Percentiles rank a stretch among this genome's conserved stretches.
Evolutionary conservation across 177 flowering plant species (phyloP).

Genomic region (Telopea speciosissima): DNA sequence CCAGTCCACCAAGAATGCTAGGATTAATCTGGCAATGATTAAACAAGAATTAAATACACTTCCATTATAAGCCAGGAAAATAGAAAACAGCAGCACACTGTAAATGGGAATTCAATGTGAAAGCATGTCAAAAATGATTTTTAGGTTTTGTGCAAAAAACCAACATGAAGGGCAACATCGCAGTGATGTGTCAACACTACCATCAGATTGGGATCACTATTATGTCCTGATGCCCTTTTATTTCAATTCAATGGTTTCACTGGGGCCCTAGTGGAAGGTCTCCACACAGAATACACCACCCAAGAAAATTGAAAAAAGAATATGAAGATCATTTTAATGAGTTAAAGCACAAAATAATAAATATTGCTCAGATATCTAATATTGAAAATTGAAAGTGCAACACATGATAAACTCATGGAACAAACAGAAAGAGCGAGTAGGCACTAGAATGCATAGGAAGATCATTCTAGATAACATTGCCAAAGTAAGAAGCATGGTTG

Average conservation of each 20-base stretch:
- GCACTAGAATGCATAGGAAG: too few species aligned
- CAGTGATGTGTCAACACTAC: not conserved
- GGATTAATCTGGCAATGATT: conserved; percentile 46
- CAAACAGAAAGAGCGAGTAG: too few species aligned
- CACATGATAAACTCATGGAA: too few species aligned
- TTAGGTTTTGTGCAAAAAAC: too few species aligned
- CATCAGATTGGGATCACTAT: not conserved
- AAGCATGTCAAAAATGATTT: not conserved
- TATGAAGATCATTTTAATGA: too few species aligned
- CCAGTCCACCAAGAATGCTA: conserved; percentile 71
- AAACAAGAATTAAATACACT: not conserved
- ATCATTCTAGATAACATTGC: too few species aligned
- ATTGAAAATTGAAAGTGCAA: too few species aligned
- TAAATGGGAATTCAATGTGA: not conserved
- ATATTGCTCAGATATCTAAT: too few species aligned
- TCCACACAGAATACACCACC: not conserved
- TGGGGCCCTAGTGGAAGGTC: not conserved
- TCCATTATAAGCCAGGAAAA: not conserved
- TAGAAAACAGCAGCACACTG: not conserved
- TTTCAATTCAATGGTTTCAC: not conserved
- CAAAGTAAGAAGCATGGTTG: too few species aligned
- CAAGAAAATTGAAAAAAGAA: too few species aligned
- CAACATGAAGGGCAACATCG: not conserved
- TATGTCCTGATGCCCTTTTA: not conserved
- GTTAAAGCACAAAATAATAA: not conserved